phyloP scores from a whole-genome alignment of 208 protist genomes.

The Lotmaria passim region DNA sequence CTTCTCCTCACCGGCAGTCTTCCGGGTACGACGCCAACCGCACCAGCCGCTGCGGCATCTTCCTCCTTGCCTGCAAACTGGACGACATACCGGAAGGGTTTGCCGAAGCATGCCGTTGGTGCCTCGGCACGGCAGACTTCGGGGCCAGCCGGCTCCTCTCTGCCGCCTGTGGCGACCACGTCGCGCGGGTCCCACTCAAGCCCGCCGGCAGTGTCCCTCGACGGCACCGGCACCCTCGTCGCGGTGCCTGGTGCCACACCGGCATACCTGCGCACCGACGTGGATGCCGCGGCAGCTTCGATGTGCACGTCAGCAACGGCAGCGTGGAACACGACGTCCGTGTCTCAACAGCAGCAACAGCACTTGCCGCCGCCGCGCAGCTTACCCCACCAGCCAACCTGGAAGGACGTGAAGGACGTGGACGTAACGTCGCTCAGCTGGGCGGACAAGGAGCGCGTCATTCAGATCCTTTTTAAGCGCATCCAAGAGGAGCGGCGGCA shows the following conservation, averaged over 20 bases:
- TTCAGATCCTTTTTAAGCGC: slow-evolving; percentile 81
- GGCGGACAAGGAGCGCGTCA: slow-evolving; percentile 90
- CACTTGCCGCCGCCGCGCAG: slow-evolving; percentile 11
- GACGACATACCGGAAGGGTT: slow-evolving; percentile 26
- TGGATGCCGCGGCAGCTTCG: not conserved
- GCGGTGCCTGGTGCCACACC: slow-evolving; percentile 5
- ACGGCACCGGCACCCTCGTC: slow-evolving; percentile 14
- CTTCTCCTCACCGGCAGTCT: slow-evolving; percentile 50
- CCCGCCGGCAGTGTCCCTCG: not conserved
- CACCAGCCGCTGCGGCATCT: not conserved
- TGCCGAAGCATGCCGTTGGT: slow-evolving; percentile 13
- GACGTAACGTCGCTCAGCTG: slow-evolving; percentile 85
- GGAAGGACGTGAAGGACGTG: slow-evolving; percentile 61
- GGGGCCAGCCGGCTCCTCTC: not conserved
- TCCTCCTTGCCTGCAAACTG: not conserved
- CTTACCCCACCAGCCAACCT: slow-evolving; percentile 51
- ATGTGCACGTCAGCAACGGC: too few species aligned
- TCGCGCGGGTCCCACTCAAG: not conserved
- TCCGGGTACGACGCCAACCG: not conserved
- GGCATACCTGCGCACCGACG: slow-evolving; percentile 10
- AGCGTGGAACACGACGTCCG: not conserved
- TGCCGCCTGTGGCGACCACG: slow-evolving; percentile 5
- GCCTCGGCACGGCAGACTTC: not conserved
- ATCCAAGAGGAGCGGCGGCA: slow-evolving; percentile 49
- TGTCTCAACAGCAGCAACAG: not conserved